These are phyloP conservation scores for Trametes sanguinea DNA, from an alignment of 768 basidiomycete species.

Conservation along the genomic window DNA sequence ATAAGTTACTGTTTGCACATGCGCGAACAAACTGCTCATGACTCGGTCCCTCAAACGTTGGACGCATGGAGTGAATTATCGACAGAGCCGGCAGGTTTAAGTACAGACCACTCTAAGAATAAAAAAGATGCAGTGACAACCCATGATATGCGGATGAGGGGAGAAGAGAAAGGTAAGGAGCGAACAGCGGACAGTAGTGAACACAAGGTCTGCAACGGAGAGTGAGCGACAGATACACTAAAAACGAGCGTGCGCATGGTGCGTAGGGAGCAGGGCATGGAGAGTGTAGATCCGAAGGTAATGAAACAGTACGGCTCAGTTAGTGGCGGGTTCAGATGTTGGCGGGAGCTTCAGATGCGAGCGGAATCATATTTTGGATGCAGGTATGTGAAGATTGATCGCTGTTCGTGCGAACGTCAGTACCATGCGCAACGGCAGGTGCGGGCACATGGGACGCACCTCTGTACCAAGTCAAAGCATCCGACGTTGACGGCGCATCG, in stretches of 20 bases:
- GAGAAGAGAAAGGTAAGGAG: slow-evolving; percentile 19
- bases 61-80: slow-evolving; percentile 16
- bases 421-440: slow-evolving; percentile 4
- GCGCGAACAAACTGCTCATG: too few relatives aligned
- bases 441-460: slow-evolving; percentile 45
- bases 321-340: slow-evolving; percentile 10
- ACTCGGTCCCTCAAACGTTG: neutral
- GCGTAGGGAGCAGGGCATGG: slow-evolving; percentile 13
- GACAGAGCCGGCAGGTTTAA: slow-evolving; percentile 22
- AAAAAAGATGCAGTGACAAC: slow-evolving; percentile 25
- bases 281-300: slow-evolving; percentile 11
- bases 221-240: slow-evolving; percentile 20
- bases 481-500: slow-evolving; percentile 80
- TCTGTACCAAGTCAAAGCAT: slow-evolving; percentile 89
- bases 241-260: slow-evolving; percentile 22
- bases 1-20: too few relatives aligned
- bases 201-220: slow-evolving; percentile 21
- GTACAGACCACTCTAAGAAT: slow-evolving; percentile 25
- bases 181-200: slow-evolving; percentile 18
- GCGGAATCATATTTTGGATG: slow-evolving; percentile 64
- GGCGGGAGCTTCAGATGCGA: slow-evolving; percentile 13
- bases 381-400: slow-evolving; percentile 87
- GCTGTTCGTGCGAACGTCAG: slow-evolving; percentile 44
- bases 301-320: slow-evolving; percentile 19
- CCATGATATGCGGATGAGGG: slow-evolving; percentile 21